Base-by-base conservation (phyloP, 495 filamentous ascomycete species). In the Penicillium fimorum region DNA sequence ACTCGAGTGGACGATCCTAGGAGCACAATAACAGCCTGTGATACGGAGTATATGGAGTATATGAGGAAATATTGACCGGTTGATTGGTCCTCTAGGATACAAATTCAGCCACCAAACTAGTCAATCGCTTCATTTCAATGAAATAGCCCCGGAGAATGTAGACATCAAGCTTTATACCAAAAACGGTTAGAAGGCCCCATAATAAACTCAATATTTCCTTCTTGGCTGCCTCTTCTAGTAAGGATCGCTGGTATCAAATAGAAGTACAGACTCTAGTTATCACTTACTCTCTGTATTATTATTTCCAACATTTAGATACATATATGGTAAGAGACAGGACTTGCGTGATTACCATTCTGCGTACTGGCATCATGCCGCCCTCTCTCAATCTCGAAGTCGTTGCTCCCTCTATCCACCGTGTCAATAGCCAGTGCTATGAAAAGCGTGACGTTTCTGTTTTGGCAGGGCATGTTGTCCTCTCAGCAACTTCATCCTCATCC, bases 221-320 rank as follows among this genome's bases (percentile, higher is more conserved):
- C 47, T 50, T 50, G 47, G 47, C 47, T 50, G 13, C 47, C 20
- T 15, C 6, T n/a, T 50, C 10, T 5, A 13, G 47, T 0, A 37
- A 37, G 10, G 47, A 48, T 48, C 30, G 30, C 20, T 29, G 43
- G 24, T 45, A 45, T 45, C 33, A 29, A n/a, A n/a, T n/a, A n/a
- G n/a, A 29, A 27, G 43, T 24, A 45, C 9, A 24, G n/a, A n/a
- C n/a, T n/a, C n/a, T n/a, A n/a, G n/a, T n/a, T n/a, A n/a, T n/a
- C 13, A 3, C 24, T 15, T 24, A 2, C 20, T 10, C 22, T 24
- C 13, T 49, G 20, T 20, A 27, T 11, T 32, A 7, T 47, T 32
- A 7, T 30, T 47, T 4, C 45, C 1, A 5, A n/a, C 35, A n/a
- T 8, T 38, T 17, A 17, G 8, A 38, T 7, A 37, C 15, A 2